Evolutionary conservation across 2,329 filamentous ascomycete species (phyloP), one percentile per base, ranked within the genome.

Genomic region (Knoxdaviesia capensis): DNA sequence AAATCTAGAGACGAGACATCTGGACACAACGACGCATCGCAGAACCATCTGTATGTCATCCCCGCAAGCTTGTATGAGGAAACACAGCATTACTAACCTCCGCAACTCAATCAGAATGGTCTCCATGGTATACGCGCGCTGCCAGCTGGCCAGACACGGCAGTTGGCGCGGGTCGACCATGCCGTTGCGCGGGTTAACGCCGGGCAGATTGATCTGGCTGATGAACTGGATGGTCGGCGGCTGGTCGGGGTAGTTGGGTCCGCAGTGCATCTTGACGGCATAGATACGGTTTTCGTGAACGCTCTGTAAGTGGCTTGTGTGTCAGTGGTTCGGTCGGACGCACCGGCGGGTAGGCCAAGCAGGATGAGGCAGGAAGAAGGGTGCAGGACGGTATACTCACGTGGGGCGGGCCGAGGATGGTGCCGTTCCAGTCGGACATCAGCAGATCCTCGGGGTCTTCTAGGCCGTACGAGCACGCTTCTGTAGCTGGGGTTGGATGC

Each of bases 231-330:
- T 83, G 41, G 80, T 77, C 0, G 90, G 90, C 38, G 90, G 90
- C 47, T 74, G 67, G 57, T 94, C 86, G 41, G 90, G 90, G 59
- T 98, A 98, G 44, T 82, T 68, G 40, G 77, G 69, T 47, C 86
- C 87, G 65, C 90, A 98, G 65, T 93, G 80, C 66, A 98, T 94
- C 62, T 88, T 92, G 53, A 98, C 73, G 51, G 85, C 92, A 70
- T 98, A 98, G 65, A 98, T 98, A 54, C 90, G 82, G 64, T 98
- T 98, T 69, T 98, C 90, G 59, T 96, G 88, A 47, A 80, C 86
- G 61, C 86, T 93, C 83, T 90, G 54, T 36, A 36, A 8, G 35
- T 34, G 36, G 9, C 31, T 35, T 43, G 43, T 43, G 46, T 35
- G 40, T 40, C 36, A 42, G 37, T 20, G 35, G 38, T 11, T 41